Evolutionary conservation across 1,139 yeast species (phyloP).

Genomic region (Scheffersomyces titani): DNA sequence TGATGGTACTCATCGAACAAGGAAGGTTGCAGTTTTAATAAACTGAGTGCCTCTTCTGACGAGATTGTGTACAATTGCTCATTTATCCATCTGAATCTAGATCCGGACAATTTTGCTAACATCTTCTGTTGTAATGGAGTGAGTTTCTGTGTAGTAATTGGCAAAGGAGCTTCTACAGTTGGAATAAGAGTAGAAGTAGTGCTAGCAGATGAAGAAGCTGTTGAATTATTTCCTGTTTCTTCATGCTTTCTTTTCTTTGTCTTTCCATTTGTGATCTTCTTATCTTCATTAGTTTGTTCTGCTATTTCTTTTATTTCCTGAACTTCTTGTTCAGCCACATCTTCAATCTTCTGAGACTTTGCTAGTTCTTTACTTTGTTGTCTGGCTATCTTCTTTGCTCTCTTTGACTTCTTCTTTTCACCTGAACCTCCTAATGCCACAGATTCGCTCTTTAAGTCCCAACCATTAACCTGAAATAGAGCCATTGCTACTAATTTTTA

Average conservation of each 20-base stretch:
- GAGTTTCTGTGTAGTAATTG: conserved; percentile 42
- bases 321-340: conserved; percentile 8
- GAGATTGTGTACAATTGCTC: conserved; percentile 88
- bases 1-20: conserved; percentile 92
- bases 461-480: conserved; percentile 77
- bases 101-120: conserved; percentile 93
- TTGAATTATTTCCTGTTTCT: conserved; percentile 3
- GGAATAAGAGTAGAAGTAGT: background rate
- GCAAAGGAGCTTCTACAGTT: conserved; percentile 17
- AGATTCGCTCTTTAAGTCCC: conserved; percentile 64
- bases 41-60: conserved; percentile 72
- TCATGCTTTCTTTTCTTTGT: conserved; percentile 9
- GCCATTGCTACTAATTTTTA: conserved; percentile 45
- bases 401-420: conserved; percentile 31
- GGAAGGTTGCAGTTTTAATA: conserved; percentile 80
- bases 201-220: background rate
- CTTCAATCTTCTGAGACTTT: conserved; percentile 4
- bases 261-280: conserved; percentile 5
- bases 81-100: conserved; percentile 96
- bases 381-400: conserved; percentile 29
- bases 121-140: conserved; percentile 94
- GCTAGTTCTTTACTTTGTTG: conserved; percentile 20
- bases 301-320: conserved; percentile 14
- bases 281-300: conserved; percentile 8
- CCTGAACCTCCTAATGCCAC: conserved; percentile 48